Percentiles rank a stretch among this genome's conserved stretches.
phyloP scores from a whole-genome alignment of 2,329 filamentous ascomycete species.

The Scedosporium apiospermum region DNA sequence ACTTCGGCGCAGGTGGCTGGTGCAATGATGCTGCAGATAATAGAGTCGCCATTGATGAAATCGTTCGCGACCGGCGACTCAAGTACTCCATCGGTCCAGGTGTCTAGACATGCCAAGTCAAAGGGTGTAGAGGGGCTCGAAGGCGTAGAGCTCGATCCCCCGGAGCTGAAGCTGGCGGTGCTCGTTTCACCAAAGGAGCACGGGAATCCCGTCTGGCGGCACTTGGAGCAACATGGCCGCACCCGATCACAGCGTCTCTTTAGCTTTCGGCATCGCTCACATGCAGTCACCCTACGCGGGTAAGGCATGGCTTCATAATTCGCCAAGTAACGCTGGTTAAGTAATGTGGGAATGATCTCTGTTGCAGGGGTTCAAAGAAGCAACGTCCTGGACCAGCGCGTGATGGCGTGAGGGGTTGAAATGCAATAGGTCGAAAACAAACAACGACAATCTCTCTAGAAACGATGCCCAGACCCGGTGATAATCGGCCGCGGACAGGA shows the following conservation, averaged over 20 bases:
- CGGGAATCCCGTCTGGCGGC: not conserved
- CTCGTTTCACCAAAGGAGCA: not conserved
- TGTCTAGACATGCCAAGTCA: not conserved
- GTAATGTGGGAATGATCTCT: not conserved
- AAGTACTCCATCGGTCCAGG: not conserved
- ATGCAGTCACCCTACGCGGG: slow-evolving; percentile 2
- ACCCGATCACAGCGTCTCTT: slow-evolving; percentile 6
- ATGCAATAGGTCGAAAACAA: not conserved
- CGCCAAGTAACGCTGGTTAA: not conserved
- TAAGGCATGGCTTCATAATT: not conserved
- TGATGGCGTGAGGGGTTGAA: not conserved
- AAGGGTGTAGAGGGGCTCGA: not conserved
- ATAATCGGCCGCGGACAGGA: not conserved
- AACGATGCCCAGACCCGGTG: not conserved
- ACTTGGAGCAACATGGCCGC: slow-evolving; percentile 3
- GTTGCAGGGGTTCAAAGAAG: too few species aligned
- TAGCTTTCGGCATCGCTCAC: slow-evolving; percentile 4
- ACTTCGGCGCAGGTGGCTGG: not conserved
- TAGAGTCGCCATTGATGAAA: not conserved
- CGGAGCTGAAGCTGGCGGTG: not conserved
- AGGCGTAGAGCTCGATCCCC: not conserved
- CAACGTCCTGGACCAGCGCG: not conserved
- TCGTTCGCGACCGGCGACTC: not conserved
- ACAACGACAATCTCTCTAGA: not conserved
- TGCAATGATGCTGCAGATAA: not conserved